Percentiles rank a stretch among this genome's conserved stretches.
These are phyloP conservation scores for Yamadazyma siamensis DNA, from an alignment of 1,139 yeast genomes.

Conservation along the genomic window DNA sequence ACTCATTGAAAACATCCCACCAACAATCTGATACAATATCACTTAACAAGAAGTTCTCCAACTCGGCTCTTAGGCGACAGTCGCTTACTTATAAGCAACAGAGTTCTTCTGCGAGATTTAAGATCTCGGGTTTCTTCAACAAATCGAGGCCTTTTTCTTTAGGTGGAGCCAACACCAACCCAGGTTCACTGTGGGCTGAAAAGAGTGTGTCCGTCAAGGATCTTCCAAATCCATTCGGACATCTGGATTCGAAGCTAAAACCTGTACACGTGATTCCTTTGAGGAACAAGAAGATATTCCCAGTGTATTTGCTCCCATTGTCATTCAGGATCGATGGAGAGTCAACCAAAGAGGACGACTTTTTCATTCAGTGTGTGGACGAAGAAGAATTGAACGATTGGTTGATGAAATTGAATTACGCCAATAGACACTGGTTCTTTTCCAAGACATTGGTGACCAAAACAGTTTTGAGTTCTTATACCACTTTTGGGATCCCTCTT, in stretches of 20 bases:
- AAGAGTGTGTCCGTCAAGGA: constrained; percentile 51
- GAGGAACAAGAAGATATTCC: constrained; percentile 48
- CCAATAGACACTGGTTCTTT: constrained; percentile 56
- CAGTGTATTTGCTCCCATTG: constrained; percentile 49
- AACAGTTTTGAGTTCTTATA: constrained; percentile 19
- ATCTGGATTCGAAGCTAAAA: constrained; percentile 47
- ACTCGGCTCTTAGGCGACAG: constrained; percentile 35
- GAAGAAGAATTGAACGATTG: constrained; percentile 74
- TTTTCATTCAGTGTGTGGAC: constrained; percentile 63
- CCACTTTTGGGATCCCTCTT: constrained; percentile 89
- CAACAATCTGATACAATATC: constrained; percentile 8
- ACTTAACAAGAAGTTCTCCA: constrained; percentile 31
- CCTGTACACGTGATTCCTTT: constrained; percentile 58
- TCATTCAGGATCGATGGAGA: constrained; percentile 63
- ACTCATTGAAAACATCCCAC: constrained; percentile 9
- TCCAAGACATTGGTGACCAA: constrained; percentile 38
- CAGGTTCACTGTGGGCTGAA: constrained; percentile 25
- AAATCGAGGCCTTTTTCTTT: constrained; percentile 34
- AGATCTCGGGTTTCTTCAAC: constrained; percentile 41
- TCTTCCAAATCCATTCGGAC: constrained; percentile 52
- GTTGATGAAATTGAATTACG: constrained; percentile 52
- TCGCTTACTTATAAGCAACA: constrained; percentile 38
- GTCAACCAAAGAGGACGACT: constrained; percentile 42
- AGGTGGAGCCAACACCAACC: constrained; percentile 11
- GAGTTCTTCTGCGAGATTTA: constrained; percentile 36